Evolutionary conservation across 179 eudicot species (phyloP).

Genomic region (Heliamphora pulchella): DNA sequence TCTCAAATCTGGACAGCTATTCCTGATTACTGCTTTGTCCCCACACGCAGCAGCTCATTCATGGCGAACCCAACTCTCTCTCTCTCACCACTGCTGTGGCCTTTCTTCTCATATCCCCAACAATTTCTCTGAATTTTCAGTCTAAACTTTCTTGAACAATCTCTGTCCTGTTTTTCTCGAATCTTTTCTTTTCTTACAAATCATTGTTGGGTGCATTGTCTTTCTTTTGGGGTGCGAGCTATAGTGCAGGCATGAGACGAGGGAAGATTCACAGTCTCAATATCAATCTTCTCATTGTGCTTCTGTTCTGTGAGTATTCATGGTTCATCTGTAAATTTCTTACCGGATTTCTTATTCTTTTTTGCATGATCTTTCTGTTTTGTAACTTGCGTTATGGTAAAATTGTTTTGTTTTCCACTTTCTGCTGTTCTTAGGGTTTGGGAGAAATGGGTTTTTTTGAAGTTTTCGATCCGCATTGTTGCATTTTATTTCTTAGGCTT

Average conservation of each 20-base stretch:
- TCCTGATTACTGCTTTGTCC: conserved; percentile 28
- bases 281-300: conserved; percentile 30
- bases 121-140: neutral
- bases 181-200: conserved; percentile 5
- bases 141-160: conserved; percentile 12
- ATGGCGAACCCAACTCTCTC: conserved; percentile 29
- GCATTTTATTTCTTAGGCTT: neutral
- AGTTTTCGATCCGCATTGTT: conserved; percentile 11
- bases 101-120: conserved; percentile 12
- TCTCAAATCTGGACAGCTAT: conserved; percentile 21
- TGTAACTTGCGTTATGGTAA: conserved; percentile 17
- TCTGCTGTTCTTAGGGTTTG: conserved; percentile 12
- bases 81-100: conserved; percentile 5
- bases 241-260: conserved; percentile 43
- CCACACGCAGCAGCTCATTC: conserved; percentile 34
- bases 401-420: conserved; percentile 5
- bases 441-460: conserved; percentile 14
- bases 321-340: conserved; percentile 13
- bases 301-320: conserved; percentile 51
- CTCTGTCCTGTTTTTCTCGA: conserved; percentile 13
- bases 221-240: conserved; percentile 8
- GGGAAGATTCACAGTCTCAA: conserved; percentile 24
- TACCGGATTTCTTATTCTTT: conserved; percentile 12
- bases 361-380: conserved; percentile 19
- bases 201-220: neutral